phyloP scores from a whole-genome alignment of 192 early-diverging fungal genomes.

The Entomortierella lignicola region DNA sequence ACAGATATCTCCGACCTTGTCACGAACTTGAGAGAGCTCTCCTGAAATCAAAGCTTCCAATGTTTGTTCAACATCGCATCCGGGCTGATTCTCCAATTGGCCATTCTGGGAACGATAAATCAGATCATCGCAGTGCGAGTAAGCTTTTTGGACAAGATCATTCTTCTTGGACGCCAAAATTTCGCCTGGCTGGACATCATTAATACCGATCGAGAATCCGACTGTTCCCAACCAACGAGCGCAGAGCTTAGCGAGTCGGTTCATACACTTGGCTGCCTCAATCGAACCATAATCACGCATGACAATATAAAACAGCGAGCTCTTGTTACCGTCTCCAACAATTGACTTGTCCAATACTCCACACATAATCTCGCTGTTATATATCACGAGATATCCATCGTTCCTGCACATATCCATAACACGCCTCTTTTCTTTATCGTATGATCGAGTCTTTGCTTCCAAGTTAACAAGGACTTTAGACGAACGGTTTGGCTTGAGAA shows the following conservation, averaged over 20 bases:
- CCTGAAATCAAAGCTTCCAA: slow-evolving; percentile 91
- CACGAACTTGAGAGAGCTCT: slow-evolving; percentile 90
- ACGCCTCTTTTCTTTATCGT: slow-evolving; percentile 67
- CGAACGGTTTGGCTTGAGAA: slow-evolving; percentile 86
- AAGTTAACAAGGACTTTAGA: slow-evolving; percentile 83
- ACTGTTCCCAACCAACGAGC: slow-evolving; percentile 86
- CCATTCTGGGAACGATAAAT: slow-evolving; percentile 80
- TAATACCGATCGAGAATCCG: slow-evolving; percentile 98
- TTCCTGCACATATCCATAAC: slow-evolving; percentile 84
- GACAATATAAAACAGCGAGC: slow-evolving; percentile 93
- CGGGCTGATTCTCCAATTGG: slow-evolving; percentile 83
- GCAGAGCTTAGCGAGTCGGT: slow-evolving; percentile 92
- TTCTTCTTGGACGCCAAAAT: slow-evolving; percentile 84
- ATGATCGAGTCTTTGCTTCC: slow-evolving; percentile 88
- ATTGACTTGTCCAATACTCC: slow-evolving; percentile 94
- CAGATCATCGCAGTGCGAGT: slow-evolving; percentile 84
- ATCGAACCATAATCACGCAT: slow-evolving; percentile 90
- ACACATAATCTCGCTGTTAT: slow-evolving; percentile 95
- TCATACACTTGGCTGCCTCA: slow-evolving; percentile 93
- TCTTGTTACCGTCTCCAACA: slow-evolving; percentile 97
- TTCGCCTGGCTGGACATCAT: slow-evolving; percentile 94
- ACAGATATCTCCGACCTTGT: slow-evolving; percentile 90
- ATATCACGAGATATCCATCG: slow-evolving; percentile 91
- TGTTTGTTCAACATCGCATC: slow-evolving; percentile 88
- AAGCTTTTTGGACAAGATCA: slow-evolving; percentile 80